Base-by-base conservation (phyloP, 768 basidiomycete species). In the Mycena leptocephala region DNA sequence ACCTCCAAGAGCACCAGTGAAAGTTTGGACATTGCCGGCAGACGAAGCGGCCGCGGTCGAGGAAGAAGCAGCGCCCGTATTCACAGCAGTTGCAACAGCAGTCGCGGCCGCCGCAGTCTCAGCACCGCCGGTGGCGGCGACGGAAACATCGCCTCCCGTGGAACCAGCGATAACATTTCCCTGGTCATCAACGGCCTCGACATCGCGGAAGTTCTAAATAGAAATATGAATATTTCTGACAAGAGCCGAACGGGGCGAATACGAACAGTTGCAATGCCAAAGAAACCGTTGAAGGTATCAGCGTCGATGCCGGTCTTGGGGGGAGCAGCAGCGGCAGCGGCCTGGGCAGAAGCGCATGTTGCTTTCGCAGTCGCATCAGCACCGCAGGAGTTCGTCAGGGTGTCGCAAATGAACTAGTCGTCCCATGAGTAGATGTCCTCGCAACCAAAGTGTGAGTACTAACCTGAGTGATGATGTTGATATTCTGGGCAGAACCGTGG, bases 271-370 rank as follows among this genome's bases (percentile, higher is more conserved):
- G 59, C 83, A 74, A 91, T 87, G n/a, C 90, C 91, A 76, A 93
- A 92, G 53, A 82, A 88, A 20, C 85, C 86, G 83, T 94, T 93
- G 88, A 93, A 94, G 5, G 85, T 88, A 81, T 93, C 93, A n/a
- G 93, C 92, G 78, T 92, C 90, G 14, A 84, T 88, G 77, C 92
- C 92, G 33, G 86, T 87, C 74, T 84, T 85, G 8, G 85, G 84
- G 0, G 87, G 61, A 10, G 83, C 86, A 41, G 88, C 84, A 70
- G 82, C 80, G n/a, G 90, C 90, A 66, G 90, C 89, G 37, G 85
- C 75, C 53, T 81, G 58, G 11, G 89, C 90, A 11, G 75, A 78
- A 2, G 79, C 81, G 74, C 92, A 93, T 11, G 90, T 90, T 26
- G 81, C 84, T 80, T 89, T 87, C 3, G 91, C 91, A 14, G 88